Conservation (phyloP, 805 yeast genomes). For the Cyberlindnera bimundalis region DNA sequence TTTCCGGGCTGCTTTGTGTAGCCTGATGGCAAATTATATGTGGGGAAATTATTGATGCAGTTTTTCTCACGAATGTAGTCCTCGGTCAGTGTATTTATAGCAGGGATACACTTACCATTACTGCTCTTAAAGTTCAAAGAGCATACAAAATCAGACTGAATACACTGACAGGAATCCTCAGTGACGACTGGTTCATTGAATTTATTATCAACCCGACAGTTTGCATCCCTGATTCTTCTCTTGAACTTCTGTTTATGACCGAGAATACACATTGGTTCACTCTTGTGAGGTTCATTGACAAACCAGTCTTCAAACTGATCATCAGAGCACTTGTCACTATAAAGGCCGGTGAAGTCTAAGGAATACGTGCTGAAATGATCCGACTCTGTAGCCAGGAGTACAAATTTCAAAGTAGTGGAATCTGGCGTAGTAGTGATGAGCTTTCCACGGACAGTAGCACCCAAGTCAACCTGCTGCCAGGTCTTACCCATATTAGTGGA, state of each 20-base stretch:
- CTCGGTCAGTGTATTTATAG: conserved; percentile 20
- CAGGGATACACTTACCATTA: conserved; percentile 48
- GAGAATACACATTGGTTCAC: conserved; percentile 49
- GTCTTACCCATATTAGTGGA: conserved; percentile 72
- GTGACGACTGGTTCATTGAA: conserved; percentile 36
- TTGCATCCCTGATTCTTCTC: conserved; percentile 61
- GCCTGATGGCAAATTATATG: conserved; percentile 31
- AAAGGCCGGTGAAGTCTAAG: conserved; percentile 58
- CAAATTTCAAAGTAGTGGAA: conserved; percentile 61
- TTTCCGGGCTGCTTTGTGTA: conserved; percentile 44
- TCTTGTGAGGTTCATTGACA: conserved; percentile 38
- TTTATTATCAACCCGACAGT: conserved; percentile 46
- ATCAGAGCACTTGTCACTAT: conserved; percentile 35
- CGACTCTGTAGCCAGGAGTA: conserved; percentile 42
- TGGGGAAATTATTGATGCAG: conserved; percentile 29
- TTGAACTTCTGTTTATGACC: conserved; percentile 64
- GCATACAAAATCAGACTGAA: conserved; percentile 69
- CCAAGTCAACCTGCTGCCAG: conserved; percentile 55
- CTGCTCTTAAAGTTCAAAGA: conserved; percentile 43
- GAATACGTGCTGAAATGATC: conserved; percentile 27
- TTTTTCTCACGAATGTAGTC: conserved; percentile 23
- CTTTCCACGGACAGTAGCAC: conserved; percentile 38
- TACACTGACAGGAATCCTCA: conserved; percentile 62
- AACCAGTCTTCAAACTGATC: conserved; percentile 64
- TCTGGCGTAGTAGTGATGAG: conserved; percentile 58